Conservation (phyloP, 164 flowering plant genomes). For the Liriodendron chinense region DNA sequence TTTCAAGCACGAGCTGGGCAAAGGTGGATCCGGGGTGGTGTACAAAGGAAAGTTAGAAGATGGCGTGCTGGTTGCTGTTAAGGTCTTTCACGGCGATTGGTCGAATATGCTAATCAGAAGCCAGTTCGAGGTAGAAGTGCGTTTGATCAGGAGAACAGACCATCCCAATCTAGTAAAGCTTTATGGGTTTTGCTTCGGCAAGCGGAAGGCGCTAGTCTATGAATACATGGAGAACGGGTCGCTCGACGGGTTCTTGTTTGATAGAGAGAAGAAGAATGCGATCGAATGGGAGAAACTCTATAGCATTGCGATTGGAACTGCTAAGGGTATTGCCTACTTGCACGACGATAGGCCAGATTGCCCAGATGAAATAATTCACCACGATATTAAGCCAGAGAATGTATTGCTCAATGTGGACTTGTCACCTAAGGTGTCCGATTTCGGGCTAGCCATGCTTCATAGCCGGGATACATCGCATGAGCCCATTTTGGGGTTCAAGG, state of each 20-base stretch:
- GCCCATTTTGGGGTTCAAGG: background rate
- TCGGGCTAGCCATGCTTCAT: constrained; percentile 5
- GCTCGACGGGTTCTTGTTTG: background rate
- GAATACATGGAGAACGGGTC: constrained; percentile 14
- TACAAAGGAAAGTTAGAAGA: background rate
- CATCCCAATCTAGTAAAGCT: constrained; percentile 10
- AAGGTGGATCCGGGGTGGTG: constrained; percentile 1
- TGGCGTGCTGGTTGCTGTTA: constrained; percentile 1
- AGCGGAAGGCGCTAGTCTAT: constrained; percentile 1
- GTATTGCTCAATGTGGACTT: constrained; percentile 5
- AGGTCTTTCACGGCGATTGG: background rate
- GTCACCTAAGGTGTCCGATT: constrained; percentile 8
- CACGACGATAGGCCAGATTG: constrained; percentile 4
- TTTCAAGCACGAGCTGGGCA: constrained; percentile 7
- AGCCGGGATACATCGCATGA: background rate
- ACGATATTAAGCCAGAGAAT: constrained; percentile 9
- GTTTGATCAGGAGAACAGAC: constrained; percentile 1
- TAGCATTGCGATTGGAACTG: constrained; percentile 9
- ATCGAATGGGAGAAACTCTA: background rate
- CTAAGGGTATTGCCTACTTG: constrained; percentile 5
- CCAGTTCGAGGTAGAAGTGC: constrained; percentile 8
- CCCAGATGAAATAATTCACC: background rate
- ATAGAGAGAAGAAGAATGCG: background rate
- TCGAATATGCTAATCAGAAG: background rate
- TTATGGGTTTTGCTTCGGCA: constrained; percentile 6